Evolutionary conservation across 345 rosid genomes (phyloP).

Genomic region (Mangifera indica): DNA sequence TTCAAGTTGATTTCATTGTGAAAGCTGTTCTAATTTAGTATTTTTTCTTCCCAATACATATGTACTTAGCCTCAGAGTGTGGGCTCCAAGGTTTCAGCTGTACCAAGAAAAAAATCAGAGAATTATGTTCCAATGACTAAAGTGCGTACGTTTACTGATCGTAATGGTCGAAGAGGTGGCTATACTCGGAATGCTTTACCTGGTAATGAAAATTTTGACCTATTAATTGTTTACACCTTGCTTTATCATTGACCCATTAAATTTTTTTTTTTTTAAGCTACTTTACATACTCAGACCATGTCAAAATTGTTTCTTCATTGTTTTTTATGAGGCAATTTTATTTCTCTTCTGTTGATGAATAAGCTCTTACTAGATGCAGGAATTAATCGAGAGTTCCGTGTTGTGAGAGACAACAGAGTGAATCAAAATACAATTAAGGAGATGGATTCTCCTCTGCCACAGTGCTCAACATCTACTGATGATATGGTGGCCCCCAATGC

Average conservation of each 20-base stretch:
- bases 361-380: conserved; percentile 35
- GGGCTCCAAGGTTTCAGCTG: conserved; percentile 35
- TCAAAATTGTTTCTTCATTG: too few species aligned
- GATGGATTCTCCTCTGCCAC: conserved; percentile 37
- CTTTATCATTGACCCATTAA: not conserved
- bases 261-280: not conserved
- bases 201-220: conserved; percentile 27
- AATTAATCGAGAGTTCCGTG: conserved; percentile 43
- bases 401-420: conserved; percentile 76
- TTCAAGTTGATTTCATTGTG: not conserved
- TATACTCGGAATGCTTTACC: conserved; percentile 37
- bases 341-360: conserved; percentile 16
- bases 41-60: conserved; percentile 14
- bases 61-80: conserved; percentile 45
- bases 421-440: conserved; percentile 45
- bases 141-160: conserved; percentile 35
- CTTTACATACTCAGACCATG: not conserved
- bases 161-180: conserved; percentile 46
- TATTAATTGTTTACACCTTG: conserved; percentile 3
- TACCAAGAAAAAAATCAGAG: conserved; percentile 35
- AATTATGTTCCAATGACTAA: conserved; percentile 31
- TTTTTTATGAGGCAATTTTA: not conserved
- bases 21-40: conserved; percentile 10
- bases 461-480: conserved; percentile 30
- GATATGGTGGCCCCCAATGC: conserved; percentile 28